These are phyloP conservation scores for Yamadazyma scolyti DNA, from an alignment of 805 yeast species.

Conservation along the genomic window DNA sequence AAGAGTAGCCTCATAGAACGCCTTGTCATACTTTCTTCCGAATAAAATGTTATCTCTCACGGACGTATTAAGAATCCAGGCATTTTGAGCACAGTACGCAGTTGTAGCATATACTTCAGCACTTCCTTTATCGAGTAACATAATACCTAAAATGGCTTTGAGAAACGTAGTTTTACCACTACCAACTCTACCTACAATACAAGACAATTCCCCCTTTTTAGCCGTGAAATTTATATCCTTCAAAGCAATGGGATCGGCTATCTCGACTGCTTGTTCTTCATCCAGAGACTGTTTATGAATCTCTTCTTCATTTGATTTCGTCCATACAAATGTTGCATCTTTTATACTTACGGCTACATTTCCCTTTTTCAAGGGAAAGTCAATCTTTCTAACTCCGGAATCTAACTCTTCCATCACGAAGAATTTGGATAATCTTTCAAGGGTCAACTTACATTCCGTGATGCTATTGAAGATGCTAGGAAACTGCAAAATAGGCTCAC, in stretches of 20 bases:
- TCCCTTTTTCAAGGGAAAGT: constrained; percentile 14
- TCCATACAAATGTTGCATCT: constrained; percentile 32
- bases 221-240: constrained; percentile 29
- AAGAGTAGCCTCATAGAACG: constrained; percentile 27
- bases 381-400: constrained; percentile 41
- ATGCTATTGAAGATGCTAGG: constrained; percentile 27
- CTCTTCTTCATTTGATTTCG: constrained; percentile 7
- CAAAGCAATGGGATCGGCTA: constrained; percentile 23
- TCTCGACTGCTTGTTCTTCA: constrained; percentile 24
- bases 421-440: constrained; percentile 29
- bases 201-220: constrained; percentile 31
- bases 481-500: constrained; percentile 30
- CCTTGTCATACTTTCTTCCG: constrained; percentile 30
- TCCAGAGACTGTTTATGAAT: no score
- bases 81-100: constrained; percentile 39
- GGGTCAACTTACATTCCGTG: constrained; percentile 29
- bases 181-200: constrained; percentile 42
- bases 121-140: constrained; percentile 48
- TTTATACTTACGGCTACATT: constrained; percentile 22
- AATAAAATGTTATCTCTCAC: constrained; percentile 38
- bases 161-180: constrained; percentile 37
- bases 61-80: constrained; percentile 40
- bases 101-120: constrained; percentile 40
- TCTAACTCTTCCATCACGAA: constrained; percentile 33
- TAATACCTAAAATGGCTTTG: constrained; percentile 29